Conservation (phyloP, 2,329 filamentous ascomycete species). For the Dothideomycetes sp. region DNA sequence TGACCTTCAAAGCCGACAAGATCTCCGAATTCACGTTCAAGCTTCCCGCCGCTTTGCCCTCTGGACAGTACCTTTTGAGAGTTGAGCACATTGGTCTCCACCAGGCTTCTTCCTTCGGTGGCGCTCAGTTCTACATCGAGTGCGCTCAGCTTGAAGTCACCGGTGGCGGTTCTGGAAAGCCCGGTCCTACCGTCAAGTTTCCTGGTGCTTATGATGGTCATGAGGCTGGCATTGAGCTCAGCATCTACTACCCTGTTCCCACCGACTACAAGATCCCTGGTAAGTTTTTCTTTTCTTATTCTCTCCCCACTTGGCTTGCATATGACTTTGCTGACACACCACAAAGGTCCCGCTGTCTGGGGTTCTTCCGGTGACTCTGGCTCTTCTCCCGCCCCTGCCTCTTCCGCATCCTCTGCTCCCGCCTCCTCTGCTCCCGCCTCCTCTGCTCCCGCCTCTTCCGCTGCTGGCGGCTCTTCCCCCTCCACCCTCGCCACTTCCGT, state of each 20-base stretch:
- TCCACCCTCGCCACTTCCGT: not conserved
- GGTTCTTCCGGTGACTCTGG: constrained; percentile 14
- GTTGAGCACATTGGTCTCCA: constrained; percentile 48
- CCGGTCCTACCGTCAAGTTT: constrained; percentile 9
- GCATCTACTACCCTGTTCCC: constrained; percentile 19
- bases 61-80: constrained; percentile 47
- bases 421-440: constrained; percentile 2
- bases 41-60: constrained; percentile 43
- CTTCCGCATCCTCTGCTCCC: not conserved
- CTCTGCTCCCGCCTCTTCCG: not conserved
- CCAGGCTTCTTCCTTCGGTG: constrained; percentile 38
- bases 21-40: constrained; percentile 27
- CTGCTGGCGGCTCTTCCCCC: not conserved
- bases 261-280: constrained; percentile 34
- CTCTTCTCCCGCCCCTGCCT: constrained; percentile 17
- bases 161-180: constrained; percentile 7
- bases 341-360: constrained; percentile 35
- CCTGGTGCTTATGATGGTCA: constrained; percentile 16
- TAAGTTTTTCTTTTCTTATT: too few relatives aligned
- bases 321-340: too few relatives aligned
- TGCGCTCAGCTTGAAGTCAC: constrained; percentile 23
- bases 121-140: constrained; percentile 33
- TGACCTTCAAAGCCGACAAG: constrained; percentile 41
- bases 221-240: constrained; percentile 17
- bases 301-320: too few relatives aligned